Evolutionary conservation across 768 basidiomycete genomes (phyloP).

Genomic region (Kwoniella botswanensis): DNA sequence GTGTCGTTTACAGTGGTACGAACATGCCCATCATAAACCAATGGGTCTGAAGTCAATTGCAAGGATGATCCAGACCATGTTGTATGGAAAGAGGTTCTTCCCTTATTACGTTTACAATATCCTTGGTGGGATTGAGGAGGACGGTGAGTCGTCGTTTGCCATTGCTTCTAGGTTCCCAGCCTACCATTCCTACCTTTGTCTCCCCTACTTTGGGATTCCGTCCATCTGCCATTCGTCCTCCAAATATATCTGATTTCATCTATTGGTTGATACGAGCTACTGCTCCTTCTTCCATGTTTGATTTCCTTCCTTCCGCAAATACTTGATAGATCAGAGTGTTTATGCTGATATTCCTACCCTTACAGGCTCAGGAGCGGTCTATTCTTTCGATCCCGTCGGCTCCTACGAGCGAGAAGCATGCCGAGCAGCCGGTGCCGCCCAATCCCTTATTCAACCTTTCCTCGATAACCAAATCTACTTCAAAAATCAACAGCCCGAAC

Average conservation of each 20-base stretch:
- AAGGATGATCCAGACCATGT: conserved; percentile 97
- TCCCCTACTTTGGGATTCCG: background rate
- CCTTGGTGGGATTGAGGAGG: conserved; percentile 93
- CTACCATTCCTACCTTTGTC: background rate
- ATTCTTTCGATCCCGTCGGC: conserved; percentile 99
- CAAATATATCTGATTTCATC: too few species aligned
- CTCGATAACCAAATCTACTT: conserved; percentile 99
- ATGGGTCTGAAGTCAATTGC: conserved; percentile 97
- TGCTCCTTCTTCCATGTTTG: background rate
- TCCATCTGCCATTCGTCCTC: background rate
- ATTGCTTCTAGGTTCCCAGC: background rate
- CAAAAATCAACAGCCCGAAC: conserved; percentile 85
- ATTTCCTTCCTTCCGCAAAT: background rate
- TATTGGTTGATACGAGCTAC: too few species aligned
- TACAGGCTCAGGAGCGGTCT: conserved; percentile 89
- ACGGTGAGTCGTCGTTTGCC: conserved; percentile 67
- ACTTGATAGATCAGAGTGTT: background rate
- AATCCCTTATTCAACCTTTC: conserved; percentile 93
- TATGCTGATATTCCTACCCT: background rate
- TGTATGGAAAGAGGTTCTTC: conserved; percentile 95
- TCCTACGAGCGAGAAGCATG: conserved; percentile 97
- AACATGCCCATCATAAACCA: conserved; percentile 93
- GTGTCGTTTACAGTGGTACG: conserved; percentile 76
- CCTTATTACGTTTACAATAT: conserved; percentile 98
- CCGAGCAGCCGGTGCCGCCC: conserved; percentile 95